phyloP scores from a whole-genome alignment of 2,329 filamentous ascomycete genomes.

The Aureobasidium sp. region DNA sequence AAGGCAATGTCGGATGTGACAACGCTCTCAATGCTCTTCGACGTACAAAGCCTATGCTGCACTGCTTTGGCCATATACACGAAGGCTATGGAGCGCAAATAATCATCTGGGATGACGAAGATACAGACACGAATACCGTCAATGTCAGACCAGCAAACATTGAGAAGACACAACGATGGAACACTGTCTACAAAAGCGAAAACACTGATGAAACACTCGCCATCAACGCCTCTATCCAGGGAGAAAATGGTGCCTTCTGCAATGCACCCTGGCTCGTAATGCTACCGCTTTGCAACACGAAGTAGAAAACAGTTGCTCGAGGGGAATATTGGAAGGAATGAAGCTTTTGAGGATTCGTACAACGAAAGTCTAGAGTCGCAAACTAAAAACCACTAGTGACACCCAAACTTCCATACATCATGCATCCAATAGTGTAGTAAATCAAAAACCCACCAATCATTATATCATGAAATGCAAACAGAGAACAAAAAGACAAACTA shows the following conservation, averaged over 20 bases:
- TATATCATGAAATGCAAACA: not conserved
- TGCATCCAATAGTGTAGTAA: not conserved
- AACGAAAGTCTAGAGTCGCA: not conserved
- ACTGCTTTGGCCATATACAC: constrained; percentile 58
- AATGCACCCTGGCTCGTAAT: constrained; percentile 49
- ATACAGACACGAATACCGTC: not conserved
- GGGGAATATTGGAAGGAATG: no score
- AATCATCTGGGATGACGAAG: constrained; percentile 30
- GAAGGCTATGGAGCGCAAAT: constrained; percentile 43
- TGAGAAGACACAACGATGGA: not conserved
- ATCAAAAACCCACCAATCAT: not conserved
- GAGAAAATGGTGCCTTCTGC: constrained; percentile 35
- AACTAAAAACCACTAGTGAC: not conserved
- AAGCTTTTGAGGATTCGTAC: no score
- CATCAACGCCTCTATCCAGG: constrained; percentile 49
- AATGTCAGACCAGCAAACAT: not conserved
- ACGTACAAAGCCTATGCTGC: constrained; percentile 45
- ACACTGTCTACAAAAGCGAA: not conserved
- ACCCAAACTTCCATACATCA: not conserved
- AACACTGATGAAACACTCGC: constrained; percentile 41
- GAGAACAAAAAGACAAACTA: not conserved
- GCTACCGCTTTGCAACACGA: constrained; percentile 21
- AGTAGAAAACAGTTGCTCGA: not conserved
- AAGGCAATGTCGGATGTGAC: constrained; percentile 45
- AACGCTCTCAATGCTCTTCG: constrained; percentile 45